phyloP scores from a whole-genome alignment of 306 rosid species.

The Quercus engelmannii region DNA sequence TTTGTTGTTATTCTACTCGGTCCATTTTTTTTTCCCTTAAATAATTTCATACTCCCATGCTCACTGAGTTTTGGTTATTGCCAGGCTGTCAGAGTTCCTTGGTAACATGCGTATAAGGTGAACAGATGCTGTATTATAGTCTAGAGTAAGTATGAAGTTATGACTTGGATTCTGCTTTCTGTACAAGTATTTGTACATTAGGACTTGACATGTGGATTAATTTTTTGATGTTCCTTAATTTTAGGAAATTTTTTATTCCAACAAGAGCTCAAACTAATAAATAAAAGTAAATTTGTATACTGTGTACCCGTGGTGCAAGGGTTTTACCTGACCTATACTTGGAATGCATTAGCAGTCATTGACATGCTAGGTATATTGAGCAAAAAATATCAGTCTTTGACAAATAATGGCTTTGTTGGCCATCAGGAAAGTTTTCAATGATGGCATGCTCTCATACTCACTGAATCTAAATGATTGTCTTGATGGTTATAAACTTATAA shows the following conservation, averaged over 20 bases:
- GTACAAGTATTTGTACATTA: neutral
- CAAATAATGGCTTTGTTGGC: neutral
- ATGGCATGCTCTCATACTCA: neutral
- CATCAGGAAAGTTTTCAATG: neutral
- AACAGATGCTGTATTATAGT: slow-evolving; percentile 26
- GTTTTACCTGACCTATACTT: neutral
- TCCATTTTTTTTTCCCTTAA: neutral
- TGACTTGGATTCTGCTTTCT: slow-evolving; percentile 13
- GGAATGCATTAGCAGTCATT: neutral
- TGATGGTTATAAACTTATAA: neutral
- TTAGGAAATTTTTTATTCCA: neutral
- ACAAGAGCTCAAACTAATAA: neutral
- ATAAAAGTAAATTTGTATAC: neutral
- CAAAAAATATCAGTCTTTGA: neutral
- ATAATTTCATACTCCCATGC: neutral
- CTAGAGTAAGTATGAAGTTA: slow-evolving; percentile 43
- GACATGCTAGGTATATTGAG: too few relatives aligned
- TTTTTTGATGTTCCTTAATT: neutral
- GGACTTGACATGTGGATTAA: neutral
- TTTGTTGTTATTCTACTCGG: neutral
- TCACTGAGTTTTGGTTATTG: slow-evolving; percentile 21
- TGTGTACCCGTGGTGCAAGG: neutral
- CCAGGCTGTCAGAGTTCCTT: slow-evolving; percentile 91
- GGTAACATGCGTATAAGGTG: slow-evolving; percentile 70
- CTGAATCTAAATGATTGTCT: neutral